A percentile compares a stretch with the other conserved stretches of the same genome.
Evolutionary conservation across 768 basidiomycete species (phyloP).

Genomic region (Boletus bicolor): DNA sequence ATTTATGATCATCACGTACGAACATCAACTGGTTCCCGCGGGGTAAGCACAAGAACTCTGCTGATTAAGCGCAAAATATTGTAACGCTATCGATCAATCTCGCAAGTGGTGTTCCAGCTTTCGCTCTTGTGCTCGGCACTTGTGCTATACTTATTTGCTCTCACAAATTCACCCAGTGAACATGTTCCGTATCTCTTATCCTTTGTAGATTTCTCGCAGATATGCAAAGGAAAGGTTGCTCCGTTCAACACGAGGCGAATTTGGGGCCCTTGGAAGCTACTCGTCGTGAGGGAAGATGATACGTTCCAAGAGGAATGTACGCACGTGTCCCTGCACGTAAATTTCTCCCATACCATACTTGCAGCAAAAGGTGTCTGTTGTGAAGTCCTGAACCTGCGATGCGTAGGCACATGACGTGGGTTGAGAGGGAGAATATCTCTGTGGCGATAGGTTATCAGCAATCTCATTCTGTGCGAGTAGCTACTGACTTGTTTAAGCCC

Average conservation of each 20-base stretch:
- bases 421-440: slow-evolving; percentile 35
- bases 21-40: neutral
- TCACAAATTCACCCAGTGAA: slow-evolving; percentile 34
- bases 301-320: neutral
- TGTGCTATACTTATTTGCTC: slow-evolving; percentile 28
- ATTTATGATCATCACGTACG: neutral
- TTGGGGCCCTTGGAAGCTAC: slow-evolving; percentile 34
- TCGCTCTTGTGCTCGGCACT: slow-evolving; percentile 29
- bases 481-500: slow-evolving; percentile 35
- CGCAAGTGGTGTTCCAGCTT: slow-evolving; percentile 38
- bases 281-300: neutral
- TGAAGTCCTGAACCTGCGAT: slow-evolving; percentile 39
- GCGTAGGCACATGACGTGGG: slow-evolving; percentile 22
- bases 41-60: neutral
- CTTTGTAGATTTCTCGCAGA: slow-evolving; percentile 30
- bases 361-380: slow-evolving; percentile 43
- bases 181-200: slow-evolving; percentile 38
- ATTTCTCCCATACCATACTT: slow-evolving; percentile 43
- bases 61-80: too few species aligned
- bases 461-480: neutral
- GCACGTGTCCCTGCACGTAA: slow-evolving; percentile 36
- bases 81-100: slow-evolving; percentile 1
- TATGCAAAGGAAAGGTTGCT: slow-evolving; percentile 36
- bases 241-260: slow-evolving; percentile 43
- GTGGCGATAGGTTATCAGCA: neutral